A percentile compares a stretch with the other conserved stretches of the same genome.
Evolutionary conservation across 2,329 filamentous ascomycete genomes (phyloP).

Genomic region (Cadophora malorum): DNA sequence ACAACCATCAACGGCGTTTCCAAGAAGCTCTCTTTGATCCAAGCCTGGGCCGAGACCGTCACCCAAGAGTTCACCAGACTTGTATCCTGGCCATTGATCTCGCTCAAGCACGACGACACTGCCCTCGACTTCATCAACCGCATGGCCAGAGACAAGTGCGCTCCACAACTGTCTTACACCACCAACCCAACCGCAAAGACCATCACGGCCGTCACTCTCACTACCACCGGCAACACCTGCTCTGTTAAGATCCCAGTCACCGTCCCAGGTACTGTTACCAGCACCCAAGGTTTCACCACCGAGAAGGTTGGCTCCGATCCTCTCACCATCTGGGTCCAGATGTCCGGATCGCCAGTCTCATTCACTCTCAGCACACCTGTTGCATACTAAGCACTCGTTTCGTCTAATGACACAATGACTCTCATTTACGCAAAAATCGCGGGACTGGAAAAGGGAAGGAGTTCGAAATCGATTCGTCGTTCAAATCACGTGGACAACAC

Average conservation of each 20-base stretch:
- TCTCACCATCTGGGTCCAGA: slow-evolving; percentile 35
- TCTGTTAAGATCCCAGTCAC: slow-evolving; percentile 38
- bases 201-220: slow-evolving; percentile 48
- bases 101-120: slow-evolving; percentile 59
- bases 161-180: slow-evolving; percentile 36
- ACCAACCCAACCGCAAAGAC: slow-evolving; percentile 30
- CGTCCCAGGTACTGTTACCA: slow-evolving; percentile 47
- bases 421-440: not conserved
- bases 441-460: not conserved
- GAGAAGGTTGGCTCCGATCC: slow-evolving; percentile 54
- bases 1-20: slow-evolving; percentile 41
- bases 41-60: slow-evolving; percentile 44
- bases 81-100: slow-evolving; percentile 39
- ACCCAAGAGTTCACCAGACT: slow-evolving; percentile 38
- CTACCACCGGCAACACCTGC: slow-evolving; percentile 47
- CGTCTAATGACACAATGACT: slow-evolving; percentile 1
- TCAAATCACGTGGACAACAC: not conserved
- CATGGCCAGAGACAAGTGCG: slow-evolving; percentile 39
- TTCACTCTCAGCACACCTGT: slow-evolving; percentile 47
- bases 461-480: slow-evolving; percentile 1
- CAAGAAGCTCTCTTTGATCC: slow-evolving; percentile 38
- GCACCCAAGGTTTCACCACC: slow-evolving; percentile 35
- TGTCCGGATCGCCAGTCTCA: slow-evolving; percentile 53
- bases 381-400: slow-evolving; percentile 27
- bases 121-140: slow-evolving; percentile 56